phyloP scores from a whole-genome alignment of 352 stramenopile genomes.

The Phytophthora macrochlamydospora region DNA sequence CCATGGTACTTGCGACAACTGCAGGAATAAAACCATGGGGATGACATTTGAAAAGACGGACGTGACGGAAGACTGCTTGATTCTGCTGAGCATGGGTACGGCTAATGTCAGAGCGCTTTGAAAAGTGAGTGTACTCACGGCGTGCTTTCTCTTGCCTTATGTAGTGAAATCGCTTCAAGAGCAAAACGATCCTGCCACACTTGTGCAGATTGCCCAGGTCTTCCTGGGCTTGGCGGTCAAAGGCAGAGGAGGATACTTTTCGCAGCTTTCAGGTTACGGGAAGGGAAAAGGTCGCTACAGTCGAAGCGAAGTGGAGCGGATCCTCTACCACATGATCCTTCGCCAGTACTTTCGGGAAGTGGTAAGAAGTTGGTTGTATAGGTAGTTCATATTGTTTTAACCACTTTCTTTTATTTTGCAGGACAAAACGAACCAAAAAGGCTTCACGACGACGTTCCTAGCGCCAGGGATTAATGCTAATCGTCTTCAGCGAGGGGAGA shows the following conservation, averaged over 20 bases:
- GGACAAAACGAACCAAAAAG: constrained; percentile 83
- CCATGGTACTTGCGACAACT: constrained; percentile 86
- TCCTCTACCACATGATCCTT: constrained; percentile 90
- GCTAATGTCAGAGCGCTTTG: neutral
- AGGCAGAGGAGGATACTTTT: constrained; percentile 70
- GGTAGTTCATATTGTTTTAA: neutral
- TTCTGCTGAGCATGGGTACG: constrained; percentile 68
- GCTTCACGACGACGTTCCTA: constrained; percentile 87
- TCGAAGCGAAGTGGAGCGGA: constrained; percentile 81
- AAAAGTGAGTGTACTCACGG: neutral
- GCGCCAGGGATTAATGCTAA: constrained; percentile 55
- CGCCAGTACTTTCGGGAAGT: constrained; percentile 82
- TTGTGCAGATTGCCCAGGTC: constrained; percentile 77
- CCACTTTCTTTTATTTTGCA: constrained; percentile 15
- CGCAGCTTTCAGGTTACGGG: constrained; percentile 63
- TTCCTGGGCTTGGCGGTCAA: constrained; percentile 75
- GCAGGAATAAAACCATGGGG: constrained; percentile 78
- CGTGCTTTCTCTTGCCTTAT: constrained; percentile 1
- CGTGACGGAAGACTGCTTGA: constrained; percentile 76
- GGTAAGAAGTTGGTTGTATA: constrained; percentile 25
- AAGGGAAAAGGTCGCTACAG: constrained; percentile 76
- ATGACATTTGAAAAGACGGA: constrained; percentile 75
- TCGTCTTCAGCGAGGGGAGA: constrained; percentile 64
- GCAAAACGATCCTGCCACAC: constrained; percentile 61
- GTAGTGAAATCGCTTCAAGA: constrained; percentile 68